Percentiles rank a stretch among this genome's conserved stretches.
Conservation (phyloP, 139 green algal genomes). For the Dunaliella primolecta region DNA sequence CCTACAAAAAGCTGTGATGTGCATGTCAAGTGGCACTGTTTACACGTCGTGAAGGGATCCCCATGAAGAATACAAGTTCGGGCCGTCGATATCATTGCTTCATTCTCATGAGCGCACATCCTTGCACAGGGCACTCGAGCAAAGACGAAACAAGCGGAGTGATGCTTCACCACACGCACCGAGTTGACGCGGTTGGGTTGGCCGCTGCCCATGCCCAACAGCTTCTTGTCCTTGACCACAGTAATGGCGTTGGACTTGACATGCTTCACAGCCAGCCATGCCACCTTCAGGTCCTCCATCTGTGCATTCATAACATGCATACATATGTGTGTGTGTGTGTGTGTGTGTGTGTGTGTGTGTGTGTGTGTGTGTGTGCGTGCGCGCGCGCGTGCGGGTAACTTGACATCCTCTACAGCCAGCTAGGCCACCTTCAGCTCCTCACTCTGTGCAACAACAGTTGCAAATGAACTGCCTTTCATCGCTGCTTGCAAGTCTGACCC, state of each 20-base stretch:
- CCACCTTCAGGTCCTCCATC: constrained; percentile 94
- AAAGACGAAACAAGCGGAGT: too few relatives aligned
- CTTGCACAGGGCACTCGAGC: too few relatives aligned
- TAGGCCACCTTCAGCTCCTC: too few relatives aligned
- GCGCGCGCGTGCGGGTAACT: background rate
- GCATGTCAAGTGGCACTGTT: background rate
- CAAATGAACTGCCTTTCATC: too few relatives aligned
- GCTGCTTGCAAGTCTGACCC: too few relatives aligned
- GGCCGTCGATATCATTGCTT: too few relatives aligned
- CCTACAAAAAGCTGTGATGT: constrained; percentile 2
- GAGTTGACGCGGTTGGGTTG: constrained; percentile 98
- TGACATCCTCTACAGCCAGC: too few relatives aligned
- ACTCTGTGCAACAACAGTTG: too few relatives aligned
- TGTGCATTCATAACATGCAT: constrained; percentile 40
- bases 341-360: background rate
- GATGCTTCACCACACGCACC: too few relatives aligned
- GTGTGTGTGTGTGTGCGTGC: background rate
- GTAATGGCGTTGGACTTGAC: constrained; percentile 99
- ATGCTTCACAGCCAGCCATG: constrained; percentile 96
- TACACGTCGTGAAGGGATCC: too few relatives aligned
- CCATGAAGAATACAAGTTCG: too few relatives aligned
- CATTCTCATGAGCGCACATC: too few relatives aligned
- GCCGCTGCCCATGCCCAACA: constrained; percentile 98
- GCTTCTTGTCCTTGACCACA: constrained; percentile 83
- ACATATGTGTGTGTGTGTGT: background rate